Percentiles rank a stretch among this genome's conserved stretches.
phyloP scores from a whole-genome alignment of 2,329 filamentous ascomycete species.

The Escovopsis sp. region DNA sequence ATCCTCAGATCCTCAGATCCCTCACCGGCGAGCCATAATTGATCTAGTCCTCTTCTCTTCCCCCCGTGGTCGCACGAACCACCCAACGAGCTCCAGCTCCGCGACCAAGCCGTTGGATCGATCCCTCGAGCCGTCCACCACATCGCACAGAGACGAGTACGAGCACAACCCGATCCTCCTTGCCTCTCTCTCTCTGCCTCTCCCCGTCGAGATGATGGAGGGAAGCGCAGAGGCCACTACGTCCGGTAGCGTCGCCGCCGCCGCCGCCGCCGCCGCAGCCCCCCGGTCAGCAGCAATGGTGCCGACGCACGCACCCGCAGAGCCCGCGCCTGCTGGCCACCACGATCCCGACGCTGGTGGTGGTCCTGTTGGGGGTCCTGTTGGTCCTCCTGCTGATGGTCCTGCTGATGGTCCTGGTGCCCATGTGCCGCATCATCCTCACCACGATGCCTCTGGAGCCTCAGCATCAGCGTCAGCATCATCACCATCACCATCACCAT shows the following conservation, averaged over 20 bases:
- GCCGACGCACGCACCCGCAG: background rate
- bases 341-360: background rate
- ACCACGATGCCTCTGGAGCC: background rate
- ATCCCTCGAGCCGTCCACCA: no score
- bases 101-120: no score
- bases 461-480: background rate
- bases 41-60: no score
- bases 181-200: no score
- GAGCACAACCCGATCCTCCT: no score
- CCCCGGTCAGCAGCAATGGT: constrained; percentile 3
- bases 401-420: background rate
- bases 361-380: background rate
- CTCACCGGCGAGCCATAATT: no score
- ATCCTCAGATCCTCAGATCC: no score
- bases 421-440: background rate
- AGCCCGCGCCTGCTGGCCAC: background rate
- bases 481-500: background rate
- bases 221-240: constrained; percentile 9
- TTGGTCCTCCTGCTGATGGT: background rate
- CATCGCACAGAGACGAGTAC: no score
- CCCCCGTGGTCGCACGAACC: no score
- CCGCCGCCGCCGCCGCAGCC: background rate
- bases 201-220: constrained; percentile 11
- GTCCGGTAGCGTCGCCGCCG: no score
- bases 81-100: no score